Conservation (phyloP, 2,329 filamentous ascomycete genomes). For the Harringtonia aguacate region DNA sequence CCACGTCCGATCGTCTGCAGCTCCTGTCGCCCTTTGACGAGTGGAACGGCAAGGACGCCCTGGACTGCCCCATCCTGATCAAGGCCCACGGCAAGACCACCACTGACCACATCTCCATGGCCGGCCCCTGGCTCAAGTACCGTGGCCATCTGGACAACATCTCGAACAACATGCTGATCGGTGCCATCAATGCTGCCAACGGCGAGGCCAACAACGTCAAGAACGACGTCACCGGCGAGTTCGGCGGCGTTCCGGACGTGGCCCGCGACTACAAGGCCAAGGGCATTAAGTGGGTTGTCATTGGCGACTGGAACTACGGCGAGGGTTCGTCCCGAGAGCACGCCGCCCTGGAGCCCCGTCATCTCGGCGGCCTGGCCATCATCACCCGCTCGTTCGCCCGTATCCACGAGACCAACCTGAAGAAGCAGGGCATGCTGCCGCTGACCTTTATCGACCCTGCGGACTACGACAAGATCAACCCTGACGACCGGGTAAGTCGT, state of each 20-base stretch:
- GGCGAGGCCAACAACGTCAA: slow-evolving; percentile 95
- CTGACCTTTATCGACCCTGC: slow-evolving; percentile 89
- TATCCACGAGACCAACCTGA: slow-evolving; percentile 99
- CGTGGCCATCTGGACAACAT: slow-evolving; percentile 98
- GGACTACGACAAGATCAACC: slow-evolving; percentile 95
- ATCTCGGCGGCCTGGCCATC: slow-evolving; percentile 94
- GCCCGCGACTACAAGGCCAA: slow-evolving; percentile 98
- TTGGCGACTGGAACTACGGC: slow-evolving; percentile 99
- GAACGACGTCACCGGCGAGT: slow-evolving; percentile 78
- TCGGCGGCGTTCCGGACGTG: slow-evolving; percentile 80
- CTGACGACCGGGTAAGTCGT: slow-evolving; percentile 63
- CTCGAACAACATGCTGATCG: slow-evolving; percentile 99
- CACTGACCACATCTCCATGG: slow-evolving; percentile 96
- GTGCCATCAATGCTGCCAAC: slow-evolving; percentile 92
- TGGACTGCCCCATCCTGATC: slow-evolving; percentile 81
- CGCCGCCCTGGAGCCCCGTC: slow-evolving; percentile 91
- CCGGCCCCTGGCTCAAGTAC: slow-evolving; percentile 96
- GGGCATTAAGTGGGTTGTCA: slow-evolving; percentile 90
- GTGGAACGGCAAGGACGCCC: slow-evolving; percentile 89
- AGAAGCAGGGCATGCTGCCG: slow-evolving; percentile 99
- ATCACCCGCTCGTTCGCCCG: slow-evolving; percentile 92
- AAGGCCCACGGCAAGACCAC: slow-evolving; percentile 96
- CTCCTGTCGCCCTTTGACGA: slow-evolving; percentile 73
- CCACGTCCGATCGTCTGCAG: slow-evolving; percentile 88
- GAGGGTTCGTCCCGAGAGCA: slow-evolving; percentile 98